phyloP scores from a whole-genome alignment of 768 basidiomycete species.

The Cantharellus cinnabarinus region DNA sequence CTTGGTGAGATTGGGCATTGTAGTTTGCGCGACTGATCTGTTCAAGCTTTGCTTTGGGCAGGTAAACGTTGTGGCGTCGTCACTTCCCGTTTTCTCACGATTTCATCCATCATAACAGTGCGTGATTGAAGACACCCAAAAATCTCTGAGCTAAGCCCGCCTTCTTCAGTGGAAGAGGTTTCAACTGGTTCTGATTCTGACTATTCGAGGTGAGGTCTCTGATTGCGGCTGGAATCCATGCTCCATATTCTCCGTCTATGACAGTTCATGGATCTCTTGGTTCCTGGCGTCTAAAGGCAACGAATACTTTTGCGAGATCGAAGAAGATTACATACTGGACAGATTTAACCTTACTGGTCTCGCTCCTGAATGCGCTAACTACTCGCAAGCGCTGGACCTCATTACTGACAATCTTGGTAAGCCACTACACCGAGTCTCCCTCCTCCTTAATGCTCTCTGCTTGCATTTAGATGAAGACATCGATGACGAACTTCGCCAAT shows the following conservation, averaged over 20 bases:
- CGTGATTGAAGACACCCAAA: not conserved
- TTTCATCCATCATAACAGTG: too few species aligned
- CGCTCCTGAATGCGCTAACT: conserved; percentile 90
- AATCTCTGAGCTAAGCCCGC: not conserved
- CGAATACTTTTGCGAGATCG: conserved; percentile 98
- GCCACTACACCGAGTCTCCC: not conserved
- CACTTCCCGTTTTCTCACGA: too few species aligned
- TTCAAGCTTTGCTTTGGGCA: too few species aligned
- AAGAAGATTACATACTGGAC: conserved; percentile 96
- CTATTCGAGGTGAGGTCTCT: conserved; percentile 57
- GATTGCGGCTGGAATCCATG: not conserved
- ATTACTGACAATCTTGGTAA: conserved; percentile 89
- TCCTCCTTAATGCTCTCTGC: not conserved
- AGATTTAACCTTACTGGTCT: conserved; percentile 95
- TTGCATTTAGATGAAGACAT: conserved; percentile 60
- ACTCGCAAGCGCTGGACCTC: conserved; percentile 79
- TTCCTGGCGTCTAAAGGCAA: conserved; percentile 94
- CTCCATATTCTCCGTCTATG: conserved; percentile 8
- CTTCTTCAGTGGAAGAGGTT: conserved; percentile 17
- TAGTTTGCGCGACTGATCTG: too few species aligned
- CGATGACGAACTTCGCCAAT: conserved; percentile 80
- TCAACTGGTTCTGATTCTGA: conserved; percentile 77
- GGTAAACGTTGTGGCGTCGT: too few species aligned
- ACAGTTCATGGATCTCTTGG: conserved; percentile 73
- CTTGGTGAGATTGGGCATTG: too few species aligned